phyloP scores from a whole-genome alignment of 139 green algal genomes.

The Chlorella sp. region DNA sequence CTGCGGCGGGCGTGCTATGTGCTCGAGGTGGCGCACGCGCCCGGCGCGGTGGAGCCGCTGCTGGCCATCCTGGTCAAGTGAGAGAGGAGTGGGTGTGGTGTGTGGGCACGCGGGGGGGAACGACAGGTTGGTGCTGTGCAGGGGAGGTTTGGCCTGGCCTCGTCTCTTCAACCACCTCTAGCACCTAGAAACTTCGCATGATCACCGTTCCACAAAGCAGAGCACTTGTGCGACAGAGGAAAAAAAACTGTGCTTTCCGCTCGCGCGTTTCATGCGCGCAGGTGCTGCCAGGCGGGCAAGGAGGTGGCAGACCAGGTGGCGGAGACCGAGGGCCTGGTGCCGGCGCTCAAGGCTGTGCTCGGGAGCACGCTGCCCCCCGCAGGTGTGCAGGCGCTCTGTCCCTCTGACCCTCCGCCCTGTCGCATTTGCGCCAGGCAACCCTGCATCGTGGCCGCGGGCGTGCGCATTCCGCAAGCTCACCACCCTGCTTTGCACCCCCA shows the following conservation, averaged over 20 bases:
- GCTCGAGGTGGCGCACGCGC: constrained; percentile 11
- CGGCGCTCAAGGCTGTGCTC: constrained; percentile 36
- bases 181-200: too few species aligned
- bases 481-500: too few species aligned
- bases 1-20: constrained; percentile 41
- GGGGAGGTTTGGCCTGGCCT: too few species aligned
- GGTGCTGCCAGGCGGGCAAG: constrained; percentile 35
- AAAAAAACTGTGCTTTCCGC: neutral
- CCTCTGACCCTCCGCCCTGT: too few species aligned
- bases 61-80: constrained; percentile 40
- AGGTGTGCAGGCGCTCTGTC: neutral
- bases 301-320: constrained; percentile 41
- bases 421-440: too few species aligned
- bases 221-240: neutral
- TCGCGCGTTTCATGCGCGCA: neutral
- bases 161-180: too few species aligned
- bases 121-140: neutral
- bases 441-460: too few species aligned
- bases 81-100: neutral
- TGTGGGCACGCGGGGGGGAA: neutral
- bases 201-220: too few species aligned
- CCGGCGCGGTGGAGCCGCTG: constrained; percentile 32
- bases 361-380: too few species aligned
- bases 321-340: constrained; percentile 42
- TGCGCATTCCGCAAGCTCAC: too few species aligned